phyloP scores from a whole-genome alignment of 2,329 filamentous ascomycete genomes.

The Scopulariopsis brevicaulis region DNA sequence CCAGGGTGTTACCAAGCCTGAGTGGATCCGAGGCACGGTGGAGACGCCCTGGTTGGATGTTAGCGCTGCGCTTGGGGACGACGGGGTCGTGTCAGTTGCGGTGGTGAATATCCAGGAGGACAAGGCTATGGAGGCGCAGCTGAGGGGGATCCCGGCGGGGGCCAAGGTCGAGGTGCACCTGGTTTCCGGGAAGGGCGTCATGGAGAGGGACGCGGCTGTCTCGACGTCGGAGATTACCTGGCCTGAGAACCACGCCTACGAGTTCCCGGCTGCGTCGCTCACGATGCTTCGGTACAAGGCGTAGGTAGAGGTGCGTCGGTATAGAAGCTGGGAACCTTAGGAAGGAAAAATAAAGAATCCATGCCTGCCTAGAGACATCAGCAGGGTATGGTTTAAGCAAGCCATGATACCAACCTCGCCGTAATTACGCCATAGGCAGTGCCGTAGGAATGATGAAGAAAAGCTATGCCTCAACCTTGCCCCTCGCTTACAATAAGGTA shows the following conservation, averaged over 20 bases:
- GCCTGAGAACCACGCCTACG: neutral
- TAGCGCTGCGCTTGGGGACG: slow-evolving; percentile 44
- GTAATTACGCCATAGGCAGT: too few relatives aligned
- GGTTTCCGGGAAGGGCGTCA: neutral
- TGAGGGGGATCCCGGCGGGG: neutral
- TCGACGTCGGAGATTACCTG: neutral
- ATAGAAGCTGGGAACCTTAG: too few relatives aligned
- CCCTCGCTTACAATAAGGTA: too few relatives aligned
- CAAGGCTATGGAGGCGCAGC: neutral
- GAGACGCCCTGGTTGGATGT: slow-evolving; percentile 63
- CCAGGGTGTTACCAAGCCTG: slow-evolving; percentile 52
- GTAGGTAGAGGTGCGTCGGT: neutral
- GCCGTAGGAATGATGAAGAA: too few relatives aligned
- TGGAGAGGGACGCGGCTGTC: neutral
- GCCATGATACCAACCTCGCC: too few relatives aligned
- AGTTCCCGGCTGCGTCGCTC: neutral
- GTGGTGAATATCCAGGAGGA: slow-evolving; percentile 53
- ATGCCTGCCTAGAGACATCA: too few relatives aligned
- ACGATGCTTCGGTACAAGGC: neutral
- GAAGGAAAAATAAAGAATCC: too few relatives aligned
- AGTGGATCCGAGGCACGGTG: slow-evolving; percentile 52
- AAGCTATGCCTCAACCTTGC: too few relatives aligned
- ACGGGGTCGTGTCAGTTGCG: slow-evolving; percentile 51
- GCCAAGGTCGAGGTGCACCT: neutral
- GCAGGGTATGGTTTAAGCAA: too few relatives aligned